Evolutionary conservation across 768 basidiomycete species (phyloP).

Genomic region (Mrakia blollopis): DNA sequence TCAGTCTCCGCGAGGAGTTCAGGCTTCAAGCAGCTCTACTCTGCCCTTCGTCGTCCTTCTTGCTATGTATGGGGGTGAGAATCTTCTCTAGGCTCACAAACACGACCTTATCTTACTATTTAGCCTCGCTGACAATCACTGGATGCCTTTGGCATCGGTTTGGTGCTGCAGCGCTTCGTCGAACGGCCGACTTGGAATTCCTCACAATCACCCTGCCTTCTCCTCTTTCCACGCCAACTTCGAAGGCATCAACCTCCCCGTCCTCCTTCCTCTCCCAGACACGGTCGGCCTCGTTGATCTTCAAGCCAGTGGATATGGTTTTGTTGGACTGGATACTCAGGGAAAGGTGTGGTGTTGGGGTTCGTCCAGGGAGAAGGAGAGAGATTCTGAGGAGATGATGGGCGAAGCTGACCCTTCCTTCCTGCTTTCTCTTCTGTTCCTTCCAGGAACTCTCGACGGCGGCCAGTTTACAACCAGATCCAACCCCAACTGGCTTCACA

Average conservation of each 20-base stretch:
- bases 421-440: not conserved
- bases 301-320: constrained; percentile 26
- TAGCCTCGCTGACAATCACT: not conserved
- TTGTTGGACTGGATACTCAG: constrained; percentile 20
- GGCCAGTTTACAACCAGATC: not conserved
- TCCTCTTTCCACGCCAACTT: constrained; percentile 8
- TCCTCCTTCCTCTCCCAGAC: not conserved
- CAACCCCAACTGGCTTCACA: constrained; percentile 13
- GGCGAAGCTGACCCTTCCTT: not conserved
- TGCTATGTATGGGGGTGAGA: constrained; percentile 29
- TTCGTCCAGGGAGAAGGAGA: too few species aligned
- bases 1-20: constrained; percentile 17
- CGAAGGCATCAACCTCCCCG: constrained; percentile 27
- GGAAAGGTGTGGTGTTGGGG: constrained; percentile 27
- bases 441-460: constrained; percentile 27
- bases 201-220: constrained; percentile 15
- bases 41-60: constrained; percentile 9
- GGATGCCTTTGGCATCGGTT: not conserved
- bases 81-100: not conserved
- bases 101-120: not conserved
- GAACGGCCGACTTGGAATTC: constrained; percentile 27
- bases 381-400: too few species aligned
- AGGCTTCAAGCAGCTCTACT: constrained; percentile 30
- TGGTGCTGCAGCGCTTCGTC: constrained; percentile 1
- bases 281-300: constrained; percentile 26